Evolutionary conservation across 345 rosid genomes (phyloP).

Genomic region (Nephelium lappaceum): DNA sequence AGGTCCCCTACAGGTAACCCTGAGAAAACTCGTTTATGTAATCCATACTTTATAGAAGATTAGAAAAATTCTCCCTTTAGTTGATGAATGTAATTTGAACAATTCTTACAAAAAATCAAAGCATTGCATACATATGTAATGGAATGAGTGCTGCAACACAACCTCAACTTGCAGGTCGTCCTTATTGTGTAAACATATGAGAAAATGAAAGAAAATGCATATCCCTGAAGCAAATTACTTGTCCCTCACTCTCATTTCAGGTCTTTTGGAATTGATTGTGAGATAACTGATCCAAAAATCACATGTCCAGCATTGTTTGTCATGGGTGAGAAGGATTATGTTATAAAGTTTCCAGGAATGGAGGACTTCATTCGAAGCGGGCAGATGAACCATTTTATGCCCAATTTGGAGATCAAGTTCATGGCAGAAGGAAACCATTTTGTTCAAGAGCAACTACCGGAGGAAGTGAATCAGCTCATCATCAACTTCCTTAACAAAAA

Average conservation of each 20-base stretch:
- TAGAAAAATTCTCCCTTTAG: not conserved
- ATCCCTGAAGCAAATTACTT: not conserved
- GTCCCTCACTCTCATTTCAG: constrained; percentile 15
- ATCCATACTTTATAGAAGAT: not conserved
- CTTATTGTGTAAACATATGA: not conserved
- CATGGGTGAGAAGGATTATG: constrained; percentile 47
- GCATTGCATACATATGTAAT: no score
- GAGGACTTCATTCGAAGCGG: constrained; percentile 38
- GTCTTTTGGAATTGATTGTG: constrained; percentile 8
- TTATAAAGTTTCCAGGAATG: constrained; percentile 30
- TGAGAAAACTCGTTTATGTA: not conserved
- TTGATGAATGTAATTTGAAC: no score
- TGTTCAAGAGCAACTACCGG: constrained; percentile 43
- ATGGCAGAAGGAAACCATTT: constrained; percentile 44
- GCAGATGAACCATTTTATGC: constrained; percentile 36
- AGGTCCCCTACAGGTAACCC: constrained; percentile 54
- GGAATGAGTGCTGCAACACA: no score
- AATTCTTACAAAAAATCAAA: no score
- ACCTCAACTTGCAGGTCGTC: no score
- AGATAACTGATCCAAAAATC: constrained; percentile 32
- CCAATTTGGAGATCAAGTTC: constrained; percentile 36
- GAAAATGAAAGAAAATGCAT: not conserved
- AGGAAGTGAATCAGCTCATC: constrained; percentile 35
- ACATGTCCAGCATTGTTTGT: constrained; percentile 33
- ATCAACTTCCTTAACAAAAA: constrained; percentile 37